Conservation (phyloP, 2,329 filamentous ascomycete genomes). For the Aspergillus japonicus region DNA sequence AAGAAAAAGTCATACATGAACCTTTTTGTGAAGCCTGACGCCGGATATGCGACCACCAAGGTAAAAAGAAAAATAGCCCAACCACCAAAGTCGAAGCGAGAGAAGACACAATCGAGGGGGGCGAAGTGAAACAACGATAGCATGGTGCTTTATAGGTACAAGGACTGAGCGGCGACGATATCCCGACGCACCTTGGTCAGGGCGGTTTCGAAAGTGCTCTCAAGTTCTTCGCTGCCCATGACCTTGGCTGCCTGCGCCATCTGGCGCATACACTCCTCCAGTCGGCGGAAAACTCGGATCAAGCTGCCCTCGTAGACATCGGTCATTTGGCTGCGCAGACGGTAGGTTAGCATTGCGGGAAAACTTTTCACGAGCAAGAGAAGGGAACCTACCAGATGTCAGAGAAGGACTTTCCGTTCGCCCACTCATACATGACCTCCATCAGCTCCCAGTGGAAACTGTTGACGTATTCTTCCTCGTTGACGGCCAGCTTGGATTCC, state of each 20-base stretch:
- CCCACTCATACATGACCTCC: conserved; percentile 93
- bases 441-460: conserved; percentile 93
- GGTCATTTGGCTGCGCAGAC: conserved; percentile 81
- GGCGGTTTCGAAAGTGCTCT: conserved; percentile 85
- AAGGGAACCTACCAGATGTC: conserved; percentile 79
- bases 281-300: conserved; percentile 90
- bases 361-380: not conserved
- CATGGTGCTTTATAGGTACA: conserved; percentile 68
- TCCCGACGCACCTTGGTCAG: conserved; percentile 85
- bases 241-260: conserved; percentile 95
- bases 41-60: conserved; percentile 24
- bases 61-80: conserved; percentile 6
- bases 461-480: conserved; percentile 89
- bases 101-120: conserved; percentile 8
- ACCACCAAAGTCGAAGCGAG: conserved; percentile 10
- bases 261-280: conserved; percentile 91
- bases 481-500: conserved; percentile 90
- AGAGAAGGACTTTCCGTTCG: conserved; percentile 82
- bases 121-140: not conserved
- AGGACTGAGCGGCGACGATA: conserved; percentile 89
- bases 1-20: conserved; percentile 12
- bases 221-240: conserved; percentile 94
- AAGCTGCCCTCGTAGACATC: conserved; percentile 96
- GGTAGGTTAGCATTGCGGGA: conserved; percentile 11
- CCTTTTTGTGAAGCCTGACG: conserved; percentile 19